Percentiles rank a stretch among this genome's conserved stretches.
These are phyloP conservation scores for Bryum argenteum DNA, from an alignment of 225 moss, liverwort and hornwort genomes.

Conservation along the genomic window DNA sequence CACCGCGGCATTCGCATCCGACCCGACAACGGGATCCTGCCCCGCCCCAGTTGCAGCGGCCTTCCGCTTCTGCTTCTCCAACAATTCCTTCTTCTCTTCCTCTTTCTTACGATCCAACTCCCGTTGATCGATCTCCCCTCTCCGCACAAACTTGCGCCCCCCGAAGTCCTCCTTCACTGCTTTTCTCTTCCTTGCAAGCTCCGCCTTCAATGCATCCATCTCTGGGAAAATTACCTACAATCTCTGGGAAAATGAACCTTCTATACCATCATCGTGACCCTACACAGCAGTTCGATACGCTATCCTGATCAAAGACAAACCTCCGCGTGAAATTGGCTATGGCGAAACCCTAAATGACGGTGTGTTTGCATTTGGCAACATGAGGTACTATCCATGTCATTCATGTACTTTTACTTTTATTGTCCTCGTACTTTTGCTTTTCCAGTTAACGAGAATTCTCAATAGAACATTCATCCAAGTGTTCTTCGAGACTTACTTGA, in stretches of 20 bases:
- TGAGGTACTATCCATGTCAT: neutral
- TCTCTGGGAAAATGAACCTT: neutral
- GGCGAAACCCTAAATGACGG: slow-evolving; percentile 22
- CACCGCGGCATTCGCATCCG: slow-evolving; percentile 49
- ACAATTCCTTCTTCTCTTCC: slow-evolving; percentile 38
- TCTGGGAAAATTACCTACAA: neutral
- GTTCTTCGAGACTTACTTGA: no score
- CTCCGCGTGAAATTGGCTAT: neutral
- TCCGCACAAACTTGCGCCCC: slow-evolving; percentile 84
- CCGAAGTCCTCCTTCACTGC: slow-evolving; percentile 75
- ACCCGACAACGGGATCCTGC: slow-evolving; percentile 30
- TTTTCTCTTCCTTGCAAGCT: slow-evolving; percentile 91
- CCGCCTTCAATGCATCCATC: slow-evolving; percentile 87
- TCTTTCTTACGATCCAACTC: slow-evolving; percentile 56
- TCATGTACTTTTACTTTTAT: neutral
- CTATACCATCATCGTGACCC: slow-evolving; percentile 3
- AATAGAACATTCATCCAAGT: no score
- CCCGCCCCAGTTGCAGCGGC: slow-evolving; percentile 25
- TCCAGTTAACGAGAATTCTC: no score
- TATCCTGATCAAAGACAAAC: neutral
- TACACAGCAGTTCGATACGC: neutral
- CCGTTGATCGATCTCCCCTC: slow-evolving; percentile 82
- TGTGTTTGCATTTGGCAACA: neutral
- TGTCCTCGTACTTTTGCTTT: no score
- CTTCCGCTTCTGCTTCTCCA: slow-evolving; percentile 63